Evolutionary conservation across 2,329 filamentous ascomycete genomes (phyloP), one percentile per base, ranked within the genome.

Genomic region (Trichoderma breve): DNA sequence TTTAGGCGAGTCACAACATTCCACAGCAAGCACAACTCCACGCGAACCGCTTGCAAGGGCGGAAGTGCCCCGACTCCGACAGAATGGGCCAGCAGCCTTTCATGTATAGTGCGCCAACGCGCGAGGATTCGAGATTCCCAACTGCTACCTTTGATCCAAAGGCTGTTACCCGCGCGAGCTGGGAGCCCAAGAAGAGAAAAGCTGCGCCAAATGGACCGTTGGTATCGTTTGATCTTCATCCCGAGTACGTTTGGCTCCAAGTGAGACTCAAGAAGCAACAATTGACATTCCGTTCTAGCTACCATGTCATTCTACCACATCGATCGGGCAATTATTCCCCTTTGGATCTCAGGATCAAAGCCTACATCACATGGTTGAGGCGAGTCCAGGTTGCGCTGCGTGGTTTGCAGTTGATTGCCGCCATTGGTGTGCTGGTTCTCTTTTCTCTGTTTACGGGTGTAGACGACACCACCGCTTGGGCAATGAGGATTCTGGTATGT

Each of bases 141-240:
- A 83, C 81, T 80, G 84, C 77, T 78, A 83, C 80, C n/a, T 97
- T 97, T 82, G 94, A 98, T 77, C 95, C 95, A 63, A 97, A 95
- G 81, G 92, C 93, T 73, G 88, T 94, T 63, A 95, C 94, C 26
- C 88, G 94, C 79, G 92, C 93, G 74, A 95, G 92, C 82, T 93
- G 89, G 85, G 84, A 89, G 78, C 87, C 89, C 14, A 88, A 89
- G 69, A 84, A 88, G 53, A 85, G 83, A 30, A 90, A 87, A 77
- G 86, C 88, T 55, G 91, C 92, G 85, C 87, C 86, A 58, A 86
- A 92, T 68, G 94, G 94, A 0, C 94, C 94, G 14, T 83, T 97
- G 74, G 83, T 98, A 74, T 88, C 92, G 73, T 92, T 97, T 85
- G 96, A 97, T 81, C 87, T 89, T 72, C 95, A 97, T 81, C 94